These are phyloP conservation scores for Waltiozyma sp. DNA, from an alignment of 1,139 yeast species.

Conservation along the genomic window DNA sequence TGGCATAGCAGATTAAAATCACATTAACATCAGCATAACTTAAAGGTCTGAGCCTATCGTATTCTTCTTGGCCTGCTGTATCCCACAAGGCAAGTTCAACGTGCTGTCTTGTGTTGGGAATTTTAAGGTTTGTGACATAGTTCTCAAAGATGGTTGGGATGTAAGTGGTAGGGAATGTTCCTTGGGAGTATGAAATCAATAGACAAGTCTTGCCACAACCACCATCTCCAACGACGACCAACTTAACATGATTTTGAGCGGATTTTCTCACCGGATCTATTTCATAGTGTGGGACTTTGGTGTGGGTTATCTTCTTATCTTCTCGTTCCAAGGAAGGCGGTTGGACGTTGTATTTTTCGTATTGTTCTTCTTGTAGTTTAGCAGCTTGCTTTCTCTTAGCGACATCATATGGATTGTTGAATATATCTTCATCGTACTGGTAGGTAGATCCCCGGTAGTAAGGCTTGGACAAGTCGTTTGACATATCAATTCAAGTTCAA, in stretches of 20 bases:
- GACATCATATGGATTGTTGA: slow-evolving; percentile 20
- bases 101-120: slow-evolving; percentile 35
- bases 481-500: neutral
- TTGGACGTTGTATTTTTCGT: slow-evolving; percentile 1
- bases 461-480: slow-evolving; percentile 5
- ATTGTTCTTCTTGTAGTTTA: slow-evolving; percentile 1
- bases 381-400: slow-evolving; percentile 15
- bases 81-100: slow-evolving; percentile 81
- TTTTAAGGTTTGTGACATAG: slow-evolving; percentile 53
- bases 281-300: slow-evolving; percentile 5
- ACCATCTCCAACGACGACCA: slow-evolving; percentile 90
- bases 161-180: slow-evolving; percentile 63
- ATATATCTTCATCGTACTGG: slow-evolving; percentile 10
- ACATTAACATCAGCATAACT: slow-evolving; percentile 78
- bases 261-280: slow-evolving; percentile 9
- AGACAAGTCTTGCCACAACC: slow-evolving; percentile 92
- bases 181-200: slow-evolving; percentile 70
- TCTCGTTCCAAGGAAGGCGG: neutral
- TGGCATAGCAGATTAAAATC: slow-evolving; percentile 63
- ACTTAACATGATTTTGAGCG: slow-evolving; percentile 30
- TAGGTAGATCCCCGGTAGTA: slow-evolving; percentile 8
- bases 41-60: slow-evolving; percentile 72
- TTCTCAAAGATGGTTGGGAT: slow-evolving; percentile 91
- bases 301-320: neutral
- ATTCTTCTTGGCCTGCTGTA: slow-evolving; percentile 92